Conservation (phyloP, 805 yeast species). For the Clavispora carvajalis region DNA sequence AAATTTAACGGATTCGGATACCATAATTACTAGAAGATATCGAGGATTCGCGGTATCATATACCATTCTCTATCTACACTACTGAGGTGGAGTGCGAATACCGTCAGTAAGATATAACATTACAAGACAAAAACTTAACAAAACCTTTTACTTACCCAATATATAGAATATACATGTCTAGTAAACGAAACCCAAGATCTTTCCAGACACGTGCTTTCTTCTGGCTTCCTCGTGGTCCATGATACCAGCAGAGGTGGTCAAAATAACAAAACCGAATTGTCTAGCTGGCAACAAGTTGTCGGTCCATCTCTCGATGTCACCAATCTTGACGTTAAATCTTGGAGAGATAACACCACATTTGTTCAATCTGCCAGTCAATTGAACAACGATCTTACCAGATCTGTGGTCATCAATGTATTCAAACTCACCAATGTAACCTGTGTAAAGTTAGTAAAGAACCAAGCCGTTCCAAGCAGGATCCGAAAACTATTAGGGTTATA, state of each 20-base stretch:
- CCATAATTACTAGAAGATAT: background rate
- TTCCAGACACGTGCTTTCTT: slow-evolving; percentile 99
- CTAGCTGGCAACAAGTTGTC: slow-evolving; percentile 98
- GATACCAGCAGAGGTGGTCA: slow-evolving; percentile 98
- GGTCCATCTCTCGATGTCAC: slow-evolving; percentile 97
- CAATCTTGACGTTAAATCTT: slow-evolving; percentile 94
- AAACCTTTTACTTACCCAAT: slow-evolving; percentile 4
- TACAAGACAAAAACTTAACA: background rate
- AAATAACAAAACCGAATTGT: slow-evolving; percentile 96
- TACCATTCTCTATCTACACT: background rate
- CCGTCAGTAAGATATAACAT: too few relatives aligned
- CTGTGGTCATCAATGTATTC: slow-evolving; percentile 34
- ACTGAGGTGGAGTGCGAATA: background rate
- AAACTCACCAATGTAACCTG: slow-evolving; percentile 31
- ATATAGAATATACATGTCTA: slow-evolving; percentile 26
- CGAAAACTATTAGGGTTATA: too few relatives aligned
- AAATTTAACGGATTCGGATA: slow-evolving; percentile 21
- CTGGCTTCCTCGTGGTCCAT: slow-evolving; percentile 99
- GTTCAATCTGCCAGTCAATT: slow-evolving; percentile 39
- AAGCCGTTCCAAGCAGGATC: background rate
- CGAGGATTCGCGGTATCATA: background rate
- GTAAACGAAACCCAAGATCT: slow-evolving; percentile 97
- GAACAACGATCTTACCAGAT: slow-evolving; percentile 34
- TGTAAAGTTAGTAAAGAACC: slow-evolving; percentile 17
- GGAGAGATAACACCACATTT: slow-evolving; percentile 99